phyloP scores from a whole-genome alignment of 805 yeast species.

The Blastobotrys attinorum region DNA sequence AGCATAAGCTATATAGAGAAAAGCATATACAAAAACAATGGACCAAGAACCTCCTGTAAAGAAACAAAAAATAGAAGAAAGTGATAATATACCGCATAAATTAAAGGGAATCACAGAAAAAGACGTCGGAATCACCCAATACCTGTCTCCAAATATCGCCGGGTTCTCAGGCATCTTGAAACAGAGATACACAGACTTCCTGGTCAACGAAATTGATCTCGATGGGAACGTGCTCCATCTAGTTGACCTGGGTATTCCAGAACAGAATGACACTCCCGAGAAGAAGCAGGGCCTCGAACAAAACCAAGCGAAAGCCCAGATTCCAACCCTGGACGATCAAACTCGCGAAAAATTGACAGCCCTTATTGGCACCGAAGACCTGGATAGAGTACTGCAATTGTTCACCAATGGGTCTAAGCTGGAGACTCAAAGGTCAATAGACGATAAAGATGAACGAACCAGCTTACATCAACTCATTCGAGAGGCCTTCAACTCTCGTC shows the following conservation, averaged over 20 bases:
- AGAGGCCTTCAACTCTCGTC: conserved; percentile 58
- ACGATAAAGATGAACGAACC: conserved; percentile 69
- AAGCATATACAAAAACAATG: too few species aligned
- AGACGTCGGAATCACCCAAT: conserved; percentile 85
- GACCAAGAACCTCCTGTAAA: neutral
- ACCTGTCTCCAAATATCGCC: conserved; percentile 40
- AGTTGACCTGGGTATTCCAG: conserved; percentile 58
- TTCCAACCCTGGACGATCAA: conserved; percentile 12
- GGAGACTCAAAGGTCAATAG: conserved; percentile 49
- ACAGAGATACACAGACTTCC: conserved; percentile 86
- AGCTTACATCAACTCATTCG: conserved; percentile 70
- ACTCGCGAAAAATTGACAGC: conserved; percentile 36
- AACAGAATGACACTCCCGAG: conserved; percentile 13
- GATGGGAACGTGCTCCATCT: conserved; percentile 69
- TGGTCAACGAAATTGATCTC: conserved; percentile 77
- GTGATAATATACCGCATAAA: too few species aligned
- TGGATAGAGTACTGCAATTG: conserved; percentile 47
- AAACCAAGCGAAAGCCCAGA: conserved; percentile 5
- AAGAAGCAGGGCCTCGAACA: conserved; percentile 17
- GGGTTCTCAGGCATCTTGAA: conserved; percentile 80
- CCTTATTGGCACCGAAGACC: conserved; percentile 52
- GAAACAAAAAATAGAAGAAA: neutral
- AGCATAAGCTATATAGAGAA: too few species aligned
- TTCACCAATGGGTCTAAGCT: conserved; percentile 47
- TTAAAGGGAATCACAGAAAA: conserved; percentile 52